Evolutionary conservation across 2,329 filamentous ascomycete species (phyloP).

Genomic region (Coniochaeta hoffmannii): DNA sequence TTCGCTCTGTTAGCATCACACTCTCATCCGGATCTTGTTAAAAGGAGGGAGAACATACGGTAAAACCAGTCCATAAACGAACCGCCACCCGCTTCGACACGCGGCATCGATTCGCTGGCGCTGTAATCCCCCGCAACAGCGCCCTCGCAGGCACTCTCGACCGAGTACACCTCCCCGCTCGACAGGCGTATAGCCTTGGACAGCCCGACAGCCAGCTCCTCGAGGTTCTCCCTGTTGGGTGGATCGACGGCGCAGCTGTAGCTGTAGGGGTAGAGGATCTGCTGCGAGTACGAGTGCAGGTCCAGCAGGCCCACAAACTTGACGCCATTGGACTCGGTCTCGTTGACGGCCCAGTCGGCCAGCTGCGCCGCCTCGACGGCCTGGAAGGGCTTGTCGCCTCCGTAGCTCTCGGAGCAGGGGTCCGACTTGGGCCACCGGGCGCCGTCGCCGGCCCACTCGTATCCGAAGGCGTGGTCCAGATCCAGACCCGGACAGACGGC

Average conservation of each 20-base stretch:
- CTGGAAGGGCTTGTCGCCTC: constrained; percentile 76
- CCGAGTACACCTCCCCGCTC: constrained; percentile 66
- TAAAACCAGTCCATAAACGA: constrained; percentile 95
- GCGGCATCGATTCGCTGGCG: constrained; percentile 20
- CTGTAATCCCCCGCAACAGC: constrained; percentile 40
- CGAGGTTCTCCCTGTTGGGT: constrained; percentile 82
- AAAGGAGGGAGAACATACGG: constrained; percentile 24
- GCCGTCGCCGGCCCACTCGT: constrained; percentile 73
- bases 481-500: constrained; percentile 84
- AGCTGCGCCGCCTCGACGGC: constrained; percentile 70
- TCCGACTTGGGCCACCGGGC: constrained; percentile 58
- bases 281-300: constrained; percentile 90
- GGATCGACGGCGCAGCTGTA: constrained; percentile 74
- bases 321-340: constrained; percentile 58
- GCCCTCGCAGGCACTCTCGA: constrained; percentile 81
- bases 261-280: constrained; percentile 86
- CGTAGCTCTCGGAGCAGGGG: constrained; percentile 86
- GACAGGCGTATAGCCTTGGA: constrained; percentile 83
- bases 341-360: constrained; percentile 74
- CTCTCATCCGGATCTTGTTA: too few relatives aligned
- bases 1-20: constrained; percentile 5
- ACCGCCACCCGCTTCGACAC: constrained; percentile 71
- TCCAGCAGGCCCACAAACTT: constrained; percentile 82
- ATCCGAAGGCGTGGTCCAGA: constrained; percentile 80
- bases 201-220: constrained; percentile 82